Conservation (phyloP, 805 yeast species). For the Candida pini region DNA sequence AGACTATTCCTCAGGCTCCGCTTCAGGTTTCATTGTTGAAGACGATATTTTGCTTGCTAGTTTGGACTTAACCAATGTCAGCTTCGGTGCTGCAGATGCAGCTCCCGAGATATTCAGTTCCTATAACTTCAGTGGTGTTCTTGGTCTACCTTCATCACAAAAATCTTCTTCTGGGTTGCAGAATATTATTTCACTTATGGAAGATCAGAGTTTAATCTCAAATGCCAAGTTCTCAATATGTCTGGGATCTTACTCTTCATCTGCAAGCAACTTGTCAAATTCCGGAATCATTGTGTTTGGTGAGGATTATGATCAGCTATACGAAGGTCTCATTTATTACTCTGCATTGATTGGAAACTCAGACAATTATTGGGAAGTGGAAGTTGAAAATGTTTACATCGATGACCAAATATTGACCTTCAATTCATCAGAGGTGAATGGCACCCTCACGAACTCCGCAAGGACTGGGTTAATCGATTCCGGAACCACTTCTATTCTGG, state of each 20-base stretch:
- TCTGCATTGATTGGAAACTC: constrained; percentile 28
- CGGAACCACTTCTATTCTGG: constrained; percentile 58
- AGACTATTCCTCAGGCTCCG: constrained; percentile 48
- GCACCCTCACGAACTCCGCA: constrained; percentile 14
- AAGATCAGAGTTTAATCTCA: constrained; percentile 29
- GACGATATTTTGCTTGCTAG: constrained; percentile 34
- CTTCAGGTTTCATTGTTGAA: constrained; percentile 42
- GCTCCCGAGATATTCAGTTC: constrained; percentile 50
- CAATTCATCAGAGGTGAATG: constrained; percentile 18
- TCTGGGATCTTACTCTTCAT: constrained; percentile 30
- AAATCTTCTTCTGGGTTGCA: constrained; percentile 27
- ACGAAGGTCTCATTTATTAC: constrained; percentile 37
- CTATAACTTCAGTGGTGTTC: constrained; percentile 52
- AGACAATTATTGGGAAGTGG: constrained; percentile 48
- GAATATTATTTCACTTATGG: constrained; percentile 37
- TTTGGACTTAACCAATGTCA: constrained; percentile 33
- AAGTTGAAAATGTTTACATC: constrained; percentile 33
- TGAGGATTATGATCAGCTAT: constrained; percentile 31
- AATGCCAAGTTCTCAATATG: constrained; percentile 40
- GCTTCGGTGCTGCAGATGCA: constrained; percentile 47
- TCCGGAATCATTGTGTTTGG: constrained; percentile 43
- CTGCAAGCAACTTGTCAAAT: constrained; percentile 18
- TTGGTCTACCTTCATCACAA: constrained; percentile 50
- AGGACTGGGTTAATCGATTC: constrained; percentile 53
- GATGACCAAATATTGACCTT: constrained; percentile 31